Evolutionary conservation across 129 eudicot genomes (phyloP).

Genomic region (Pseudognaphalium luteoalbum): DNA sequence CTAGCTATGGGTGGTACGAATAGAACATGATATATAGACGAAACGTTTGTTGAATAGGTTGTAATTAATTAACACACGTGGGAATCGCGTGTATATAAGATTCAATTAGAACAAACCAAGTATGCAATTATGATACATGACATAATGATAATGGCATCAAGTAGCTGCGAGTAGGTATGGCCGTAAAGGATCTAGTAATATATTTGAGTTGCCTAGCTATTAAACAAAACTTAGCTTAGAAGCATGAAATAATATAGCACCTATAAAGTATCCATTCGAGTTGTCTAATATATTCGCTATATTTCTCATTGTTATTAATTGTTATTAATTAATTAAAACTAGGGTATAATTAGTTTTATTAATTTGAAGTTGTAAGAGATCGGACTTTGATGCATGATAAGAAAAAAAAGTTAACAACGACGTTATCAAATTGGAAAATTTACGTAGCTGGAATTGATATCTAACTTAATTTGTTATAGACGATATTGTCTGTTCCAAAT

Average conservation of each 20-base stretch:
- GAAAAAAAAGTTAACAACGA: too few relatives aligned
- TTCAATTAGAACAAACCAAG: neutral
- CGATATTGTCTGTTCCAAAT: too few relatives aligned
- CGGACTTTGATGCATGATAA: too few relatives aligned
- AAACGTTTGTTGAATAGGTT: too few relatives aligned
- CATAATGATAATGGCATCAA: neutral
- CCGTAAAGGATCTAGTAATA: neutral
- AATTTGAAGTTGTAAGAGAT: neutral
- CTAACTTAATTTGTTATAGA: too few relatives aligned
- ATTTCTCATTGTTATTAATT: neutral
- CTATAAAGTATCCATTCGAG: neutral
- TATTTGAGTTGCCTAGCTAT: slow-evolving; percentile 2
- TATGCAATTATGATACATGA: neutral
- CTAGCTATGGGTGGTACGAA: too few relatives aligned
- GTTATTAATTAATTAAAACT: neutral
- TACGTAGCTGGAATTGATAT: too few relatives aligned
- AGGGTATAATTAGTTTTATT: neutral
- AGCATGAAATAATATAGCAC: slow-evolving; percentile 4
- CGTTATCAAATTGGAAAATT: too few relatives aligned
- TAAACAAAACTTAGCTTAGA: slow-evolving; percentile 17
- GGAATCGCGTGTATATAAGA: too few relatives aligned
- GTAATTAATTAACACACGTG: too few relatives aligned
- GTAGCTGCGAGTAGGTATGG: neutral
- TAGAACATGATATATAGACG: too few relatives aligned
- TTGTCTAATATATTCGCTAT: neutral